Percentiles rank a stretch among this genome's conserved stretches.
phyloP scores from a whole-genome alignment of 805 yeast species.

The Candida adriatica region DNA sequence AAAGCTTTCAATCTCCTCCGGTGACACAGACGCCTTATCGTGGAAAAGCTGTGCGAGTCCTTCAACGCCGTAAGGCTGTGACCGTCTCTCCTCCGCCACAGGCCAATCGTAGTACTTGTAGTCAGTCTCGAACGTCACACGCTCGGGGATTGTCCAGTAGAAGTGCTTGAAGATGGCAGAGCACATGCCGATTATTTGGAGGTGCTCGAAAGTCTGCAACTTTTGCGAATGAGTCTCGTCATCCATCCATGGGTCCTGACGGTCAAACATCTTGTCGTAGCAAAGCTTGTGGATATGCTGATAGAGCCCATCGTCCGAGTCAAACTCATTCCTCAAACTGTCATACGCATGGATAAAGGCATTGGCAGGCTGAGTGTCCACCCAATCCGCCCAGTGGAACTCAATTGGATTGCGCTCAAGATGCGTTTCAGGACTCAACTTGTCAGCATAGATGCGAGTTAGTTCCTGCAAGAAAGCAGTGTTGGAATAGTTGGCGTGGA shows the following conservation, averaged over 20 bases:
- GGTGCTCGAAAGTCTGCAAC: constrained; percentile 19
- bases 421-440: constrained; percentile 14
- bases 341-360: constrained; percentile 25
- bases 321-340: constrained; percentile 8
- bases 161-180: constrained; percentile 22
- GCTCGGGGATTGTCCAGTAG: constrained; percentile 24
- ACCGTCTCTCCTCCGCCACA: constrained; percentile 16
- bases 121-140: constrained; percentile 23
- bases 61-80: constrained; percentile 17
- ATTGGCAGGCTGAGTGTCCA: constrained; percentile 22
- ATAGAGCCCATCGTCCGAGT: constrained; percentile 6
- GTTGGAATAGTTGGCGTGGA: constrained; percentile 16
- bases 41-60: constrained; percentile 14
- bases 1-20: constrained; percentile 5
- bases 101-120: constrained; percentile 22
- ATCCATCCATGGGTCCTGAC: constrained; percentile 22
- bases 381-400: constrained; percentile 31
- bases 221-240: constrained; percentile 12
- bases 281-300: constrained; percentile 14
- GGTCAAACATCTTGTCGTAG: constrained; percentile 16
- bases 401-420: constrained; percentile 9
- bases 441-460: constrained; percentile 5
- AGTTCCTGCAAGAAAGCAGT: constrained; percentile 14
- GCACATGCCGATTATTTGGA: constrained; percentile 23
- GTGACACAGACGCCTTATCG: constrained; percentile 3